Percentiles rank a stretch among this genome's conserved stretches.
phyloP scores from a whole-genome alignment of 2,329 filamentous ascomycete species.

The Exophiala mesophila region DNA sequence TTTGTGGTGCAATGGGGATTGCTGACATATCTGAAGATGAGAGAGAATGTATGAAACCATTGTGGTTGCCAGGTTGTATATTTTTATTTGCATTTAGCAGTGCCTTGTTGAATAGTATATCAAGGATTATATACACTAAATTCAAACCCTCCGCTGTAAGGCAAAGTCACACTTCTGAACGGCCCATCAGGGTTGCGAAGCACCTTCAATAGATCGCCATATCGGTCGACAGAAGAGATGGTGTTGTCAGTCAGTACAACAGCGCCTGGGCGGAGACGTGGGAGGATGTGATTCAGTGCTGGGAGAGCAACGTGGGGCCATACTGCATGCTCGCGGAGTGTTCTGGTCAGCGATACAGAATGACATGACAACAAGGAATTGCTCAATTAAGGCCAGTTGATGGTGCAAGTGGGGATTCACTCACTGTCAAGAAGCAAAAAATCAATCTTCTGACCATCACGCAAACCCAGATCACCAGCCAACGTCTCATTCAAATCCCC shows the following conservation, averaged over 20 bases:
- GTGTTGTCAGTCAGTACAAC: slow-evolving; percentile 38
- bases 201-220: slow-evolving; percentile 30
- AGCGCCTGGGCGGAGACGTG: slow-evolving; percentile 33
- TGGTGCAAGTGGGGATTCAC: too few relatives aligned
- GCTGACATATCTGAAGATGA: slow-evolving; percentile 46
- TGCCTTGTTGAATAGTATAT: not conserved
- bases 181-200: slow-evolving; percentile 38
- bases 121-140: slow-evolving; percentile 35
- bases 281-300: slow-evolving; percentile 34
- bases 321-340: slow-evolving; percentile 30
- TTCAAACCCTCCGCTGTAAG: slow-evolving; percentile 46
- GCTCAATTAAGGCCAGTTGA: too few relatives aligned
- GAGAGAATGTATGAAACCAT: slow-evolving; percentile 23
- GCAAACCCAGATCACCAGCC: slow-evolving; percentile 25
- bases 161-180: slow-evolving; percentile 47
- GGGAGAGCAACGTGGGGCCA: slow-evolving; percentile 37
- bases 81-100: too few relatives aligned
- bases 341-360: not conserved
- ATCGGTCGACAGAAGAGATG: slow-evolving; percentile 29
- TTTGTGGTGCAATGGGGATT: slow-evolving; percentile 57
- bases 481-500: slow-evolving; percentile 40
- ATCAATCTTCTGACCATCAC: slow-evolving; percentile 28
- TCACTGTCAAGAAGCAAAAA: slow-evolving; percentile 33
- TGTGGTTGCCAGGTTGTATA: too few relatives aligned
- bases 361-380: not conserved